Conservation (phyloP, 352 stramenopile species). For the Phytophthora ramorum region DNA sequence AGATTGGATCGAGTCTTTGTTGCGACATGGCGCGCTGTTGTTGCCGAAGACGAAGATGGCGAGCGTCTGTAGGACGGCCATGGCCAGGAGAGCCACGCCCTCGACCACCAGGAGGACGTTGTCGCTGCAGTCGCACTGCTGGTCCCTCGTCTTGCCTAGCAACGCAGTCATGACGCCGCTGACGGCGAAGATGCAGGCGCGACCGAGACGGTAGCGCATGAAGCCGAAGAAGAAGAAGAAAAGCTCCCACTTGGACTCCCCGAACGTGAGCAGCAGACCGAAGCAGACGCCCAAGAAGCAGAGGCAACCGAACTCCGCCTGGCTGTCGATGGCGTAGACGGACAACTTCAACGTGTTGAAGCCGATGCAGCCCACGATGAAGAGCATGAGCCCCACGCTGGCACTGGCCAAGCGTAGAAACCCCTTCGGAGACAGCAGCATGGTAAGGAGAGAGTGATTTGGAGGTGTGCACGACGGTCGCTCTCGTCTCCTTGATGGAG, state of each 20-base stretch:
- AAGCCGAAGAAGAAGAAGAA: constrained; percentile 89
- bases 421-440: constrained; percentile 35
- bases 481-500: too few relatives aligned
- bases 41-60: constrained; percentile 62
- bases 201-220: constrained; percentile 75
- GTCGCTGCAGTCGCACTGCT: constrained; percentile 56
- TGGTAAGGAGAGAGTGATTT: constrained; percentile 2
- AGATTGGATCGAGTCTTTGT: constrained; percentile 11
- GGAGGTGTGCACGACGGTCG: background rate
- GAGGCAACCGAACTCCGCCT: constrained; percentile 73
- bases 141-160: constrained; percentile 62
- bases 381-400: constrained; percentile 40
- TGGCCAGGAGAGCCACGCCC: constrained; percentile 56
- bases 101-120: constrained; percentile 64
- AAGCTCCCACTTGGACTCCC: constrained; percentile 60
- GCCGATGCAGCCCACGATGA: constrained; percentile 53
- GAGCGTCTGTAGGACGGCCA: constrained; percentile 49
- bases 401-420: constrained; percentile 51
- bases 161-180: constrained; percentile 70
- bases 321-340: constrained; percentile 43
- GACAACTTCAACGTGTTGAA: constrained; percentile 56
- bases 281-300: constrained; percentile 79
- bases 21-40: constrained; percentile 39
- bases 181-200: constrained; percentile 58
- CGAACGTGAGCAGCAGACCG: constrained; percentile 62